Conservation (phyloP, 345 rosid genomes). For the Hypericum perforatum region DNA sequence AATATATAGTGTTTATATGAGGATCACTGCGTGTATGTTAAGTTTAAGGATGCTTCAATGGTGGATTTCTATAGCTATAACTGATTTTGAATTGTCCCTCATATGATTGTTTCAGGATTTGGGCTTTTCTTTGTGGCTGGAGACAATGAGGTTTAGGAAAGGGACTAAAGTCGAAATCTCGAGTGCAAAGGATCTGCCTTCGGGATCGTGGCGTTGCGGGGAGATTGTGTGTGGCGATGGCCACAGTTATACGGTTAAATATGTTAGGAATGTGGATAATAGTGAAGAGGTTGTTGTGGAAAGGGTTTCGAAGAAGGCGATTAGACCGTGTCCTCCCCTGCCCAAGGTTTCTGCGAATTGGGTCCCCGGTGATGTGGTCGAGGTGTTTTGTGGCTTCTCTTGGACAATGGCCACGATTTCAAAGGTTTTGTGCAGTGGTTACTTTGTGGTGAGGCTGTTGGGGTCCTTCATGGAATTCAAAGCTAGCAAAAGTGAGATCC, state of each 20-base stretch:
- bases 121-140: constrained; percentile 33
- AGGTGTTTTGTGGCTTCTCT: constrained; percentile 35
- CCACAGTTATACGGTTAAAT: constrained; percentile 36
- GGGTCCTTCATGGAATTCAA: constrained; percentile 23
- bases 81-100: too few species aligned
- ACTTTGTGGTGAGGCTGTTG: constrained; percentile 34
- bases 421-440: constrained; percentile 17
- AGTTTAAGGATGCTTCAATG: too few species aligned
- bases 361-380: constrained; percentile 50
- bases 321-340: constrained; percentile 52
- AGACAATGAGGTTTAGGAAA: constrained; percentile 49
- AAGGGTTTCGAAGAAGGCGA: constrained; percentile 44
- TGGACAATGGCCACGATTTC: constrained; percentile 48
- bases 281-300: constrained; percentile 13
- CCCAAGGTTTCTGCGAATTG: constrained; percentile 22
- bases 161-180: constrained; percentile 57
- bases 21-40: too few species aligned
- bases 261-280: constrained; percentile 11
- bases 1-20: too few species aligned
- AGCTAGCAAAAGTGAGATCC: constrained; percentile 31
- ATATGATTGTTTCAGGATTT: too few species aligned
- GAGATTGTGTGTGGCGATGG: constrained; percentile 56
- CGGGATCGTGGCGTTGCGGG: constrained; percentile 48
- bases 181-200: constrained; percentile 29
- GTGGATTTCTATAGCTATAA: too few species aligned